Evolutionary conservation across 2,329 filamentous ascomycete species (phyloP), one percentile per base, ranked within the genome.

Genomic region (Phyllosticta capitalensis): DNA sequence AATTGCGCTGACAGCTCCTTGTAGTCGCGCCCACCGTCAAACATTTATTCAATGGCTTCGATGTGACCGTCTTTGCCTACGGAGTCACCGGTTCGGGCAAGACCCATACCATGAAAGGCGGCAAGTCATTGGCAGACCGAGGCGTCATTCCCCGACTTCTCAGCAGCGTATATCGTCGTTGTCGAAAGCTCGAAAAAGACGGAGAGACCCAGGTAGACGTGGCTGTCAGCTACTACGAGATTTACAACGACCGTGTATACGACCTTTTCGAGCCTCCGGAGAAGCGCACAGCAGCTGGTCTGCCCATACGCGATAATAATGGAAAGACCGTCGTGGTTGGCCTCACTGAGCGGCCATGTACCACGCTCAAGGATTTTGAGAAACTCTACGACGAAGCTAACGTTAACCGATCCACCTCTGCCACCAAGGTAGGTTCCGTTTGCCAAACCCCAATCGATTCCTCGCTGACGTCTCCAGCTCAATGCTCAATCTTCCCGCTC

Each of bases 161-260:
- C 51, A 95, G 90, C 73, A 84, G 83, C 65, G 88, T 97, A 61
- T 97, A 92, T 71, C 83, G 92, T 54, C 81, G 90, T 62, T 87
- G 87, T 63, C 89, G 90, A 74, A 95, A 95, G 78, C 86, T 94
- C 19, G 82, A 84, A 64, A 94, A 92, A 73, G 91, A 95, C 67
- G 89, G 86, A 10, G 78, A 84, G 56, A 92, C 86, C 0, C 80
- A 77, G 1, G 89, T 95, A 21, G 78, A 83, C 9, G 89, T 96
- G 17, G 80, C 84, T 12, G 81, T 96, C 68, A 92, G 89, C 26
- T 96, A 96, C 75, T 96, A 95, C 75, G 92, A 96, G 72, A 96
- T 96, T 65, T 96, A 96, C 75, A 96, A 95, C 72, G 92, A 96
- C 77, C 92, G 92, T 71, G 91, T 96, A 20, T 96, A 87, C 68